Conservation (phyloP, 106 monocot species). For the Chionographis japonica region DNA sequence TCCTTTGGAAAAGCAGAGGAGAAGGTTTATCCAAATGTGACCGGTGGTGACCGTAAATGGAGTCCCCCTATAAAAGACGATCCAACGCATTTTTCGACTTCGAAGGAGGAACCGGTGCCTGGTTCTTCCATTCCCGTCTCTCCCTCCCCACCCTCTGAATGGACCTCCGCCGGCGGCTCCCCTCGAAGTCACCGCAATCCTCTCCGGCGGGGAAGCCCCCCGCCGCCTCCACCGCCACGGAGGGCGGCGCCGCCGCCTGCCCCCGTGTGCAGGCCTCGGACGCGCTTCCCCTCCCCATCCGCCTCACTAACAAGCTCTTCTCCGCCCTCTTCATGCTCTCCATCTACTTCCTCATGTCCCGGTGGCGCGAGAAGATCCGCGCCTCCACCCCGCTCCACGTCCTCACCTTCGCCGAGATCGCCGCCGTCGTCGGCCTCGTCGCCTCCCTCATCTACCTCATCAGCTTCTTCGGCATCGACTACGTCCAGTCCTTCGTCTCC, state of each 20-base stretch:
- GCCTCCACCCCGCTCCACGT: conserved; percentile 67
- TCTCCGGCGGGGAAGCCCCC: not conserved
- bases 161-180: too few relatives aligned
- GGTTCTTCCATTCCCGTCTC: too few relatives aligned
- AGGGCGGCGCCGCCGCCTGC: not conserved
- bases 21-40: too few relatives aligned
- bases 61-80: too few relatives aligned
- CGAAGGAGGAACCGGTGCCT: too few relatives aligned
- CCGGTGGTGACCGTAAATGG: too few relatives aligned
- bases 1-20: too few relatives aligned
- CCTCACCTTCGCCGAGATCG: conserved; percentile 56
- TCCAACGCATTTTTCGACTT: too few relatives aligned
- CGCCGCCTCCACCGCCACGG: conserved; percentile 10
- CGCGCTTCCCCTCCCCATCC: conserved; percentile 44
- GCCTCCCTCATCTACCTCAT: conserved; percentile 88
- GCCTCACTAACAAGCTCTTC: conserved; percentile 37
- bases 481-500: conserved; percentile 59
- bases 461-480: conserved; percentile 87
- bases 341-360: conserved; percentile 24
- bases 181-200: conserved; percentile 2
- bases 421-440: conserved; percentile 56
- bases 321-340: conserved; percentile 32
- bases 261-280: conserved; percentile 25
- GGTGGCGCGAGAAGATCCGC: conserved; percentile 95
- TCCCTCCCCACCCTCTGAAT: not conserved